A percentile compares a stretch with the other conserved stretches of the same genome.
These are phyloP conservation scores for Dipodascopsis uninucleata DNA, from an alignment of 805 yeast genomes.

Conservation along the genomic window DNA sequence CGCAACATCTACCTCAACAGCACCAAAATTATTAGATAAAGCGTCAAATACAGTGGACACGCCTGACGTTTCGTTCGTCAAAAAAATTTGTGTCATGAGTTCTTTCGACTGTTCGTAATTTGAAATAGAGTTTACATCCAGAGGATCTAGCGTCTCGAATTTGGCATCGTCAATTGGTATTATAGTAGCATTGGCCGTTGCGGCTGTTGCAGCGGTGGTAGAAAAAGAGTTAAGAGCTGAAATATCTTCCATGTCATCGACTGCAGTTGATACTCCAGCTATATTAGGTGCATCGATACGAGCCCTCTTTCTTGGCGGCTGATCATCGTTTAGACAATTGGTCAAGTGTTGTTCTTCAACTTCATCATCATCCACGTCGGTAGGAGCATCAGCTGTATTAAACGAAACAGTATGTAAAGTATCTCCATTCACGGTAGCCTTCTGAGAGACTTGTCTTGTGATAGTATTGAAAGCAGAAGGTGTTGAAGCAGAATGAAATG, in stretches of 20 bases:
- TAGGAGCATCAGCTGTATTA: slow-evolving; percentile 12
- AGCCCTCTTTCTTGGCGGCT: slow-evolving; percentile 21
- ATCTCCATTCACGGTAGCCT: neutral
- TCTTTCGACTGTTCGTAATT: slow-evolving; percentile 43
- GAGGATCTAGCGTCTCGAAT: slow-evolving; percentile 15
- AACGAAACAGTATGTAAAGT: neutral
- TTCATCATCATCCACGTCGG: slow-evolving; percentile 23
- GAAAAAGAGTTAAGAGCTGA: no score
- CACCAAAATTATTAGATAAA: slow-evolving; percentile 7
- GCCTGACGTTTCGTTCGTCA: slow-evolving; percentile 41
- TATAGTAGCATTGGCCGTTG: neutral
- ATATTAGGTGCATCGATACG: slow-evolving; percentile 5
- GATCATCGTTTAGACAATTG: slow-evolving; percentile 13
- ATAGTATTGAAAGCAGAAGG: slow-evolving; percentile 23
- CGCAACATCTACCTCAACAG: slow-evolving; percentile 71
- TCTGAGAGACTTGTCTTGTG: slow-evolving; percentile 13
- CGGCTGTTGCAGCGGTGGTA: no score
- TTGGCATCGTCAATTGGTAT: neutral
- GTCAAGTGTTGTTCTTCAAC: neutral
- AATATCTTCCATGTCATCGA: neutral
- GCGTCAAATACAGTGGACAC: slow-evolving; percentile 34
- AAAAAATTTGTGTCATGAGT: slow-evolving; percentile 50
- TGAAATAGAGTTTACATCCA: slow-evolving; percentile 30
- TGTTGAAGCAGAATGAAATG: slow-evolving; percentile 8
- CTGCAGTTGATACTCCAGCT: neutral